Conservation (phyloP, 2,329 filamentous ascomycete species). For the Ceratocystis cacaofunesta region DNA sequence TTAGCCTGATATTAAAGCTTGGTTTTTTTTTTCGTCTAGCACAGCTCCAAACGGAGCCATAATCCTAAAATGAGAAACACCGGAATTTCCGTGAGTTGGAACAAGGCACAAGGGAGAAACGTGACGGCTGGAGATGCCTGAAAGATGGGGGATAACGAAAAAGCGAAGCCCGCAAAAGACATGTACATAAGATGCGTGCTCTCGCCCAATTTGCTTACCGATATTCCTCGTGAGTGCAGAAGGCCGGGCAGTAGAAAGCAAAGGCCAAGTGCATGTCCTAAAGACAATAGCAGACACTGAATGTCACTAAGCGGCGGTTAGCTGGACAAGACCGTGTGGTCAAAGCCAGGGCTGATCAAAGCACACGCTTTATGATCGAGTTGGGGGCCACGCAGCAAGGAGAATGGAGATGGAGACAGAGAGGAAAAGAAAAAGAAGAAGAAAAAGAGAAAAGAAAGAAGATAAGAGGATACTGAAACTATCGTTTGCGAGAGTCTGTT, state of each 20-base stretch:
- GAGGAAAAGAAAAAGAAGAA: not conserved
- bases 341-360: not conserved
- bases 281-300: not conserved
- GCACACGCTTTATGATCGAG: not conserved
- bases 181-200: not conserved
- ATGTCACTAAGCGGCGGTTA: not conserved
- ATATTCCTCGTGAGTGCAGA: not conserved
- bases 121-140: not conserved
- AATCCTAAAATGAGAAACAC: slow-evolving; percentile 8
- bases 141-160: not conserved
- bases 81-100: not conserved
- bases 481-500: not conserved
- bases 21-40: not conserved
- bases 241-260: not conserved
- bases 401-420: not conserved
- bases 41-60: not conserved
- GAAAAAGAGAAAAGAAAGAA: not conserved
- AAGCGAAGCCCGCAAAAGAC: not conserved
- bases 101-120: not conserved
- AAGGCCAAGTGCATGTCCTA: not conserved
- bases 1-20: not conserved
- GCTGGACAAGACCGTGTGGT: not conserved
- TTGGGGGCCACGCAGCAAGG: not conserved
- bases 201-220: not conserved
- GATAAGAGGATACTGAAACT: not conserved